Evolutionary conservation across 2,329 filamentous ascomycete genomes (phyloP).

Genomic region (Ascochyta koolunga): DNA sequence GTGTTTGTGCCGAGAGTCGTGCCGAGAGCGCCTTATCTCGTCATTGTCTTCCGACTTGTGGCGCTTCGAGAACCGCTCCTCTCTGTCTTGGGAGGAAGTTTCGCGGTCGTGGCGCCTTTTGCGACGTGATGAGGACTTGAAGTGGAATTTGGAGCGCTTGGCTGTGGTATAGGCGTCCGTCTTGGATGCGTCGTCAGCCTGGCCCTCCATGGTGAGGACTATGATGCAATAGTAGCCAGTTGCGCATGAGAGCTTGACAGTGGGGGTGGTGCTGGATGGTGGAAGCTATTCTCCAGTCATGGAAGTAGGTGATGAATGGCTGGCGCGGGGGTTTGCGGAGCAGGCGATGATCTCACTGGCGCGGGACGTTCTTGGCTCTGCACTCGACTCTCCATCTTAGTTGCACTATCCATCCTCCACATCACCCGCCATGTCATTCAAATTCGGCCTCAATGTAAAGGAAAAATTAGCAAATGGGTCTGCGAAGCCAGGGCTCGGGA

Average conservation of each 20-base stretch:
- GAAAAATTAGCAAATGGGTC: conserved; percentile 56
- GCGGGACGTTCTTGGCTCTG: conserved; percentile 28
- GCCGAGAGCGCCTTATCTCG: conserved; percentile 11
- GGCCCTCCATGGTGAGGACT: conserved; percentile 37
- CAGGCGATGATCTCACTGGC: conserved; percentile 35
- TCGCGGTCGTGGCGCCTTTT: conserved; percentile 25
- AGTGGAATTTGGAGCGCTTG: conserved; percentile 47
- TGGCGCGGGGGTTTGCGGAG: conserved; percentile 34
- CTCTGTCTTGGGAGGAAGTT: conserved; percentile 11
- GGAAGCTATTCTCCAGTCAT: neutral
- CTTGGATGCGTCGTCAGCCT: conserved; percentile 27
- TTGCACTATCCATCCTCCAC: conserved; percentile 2
- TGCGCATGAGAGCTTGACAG: conserved; percentile 22
- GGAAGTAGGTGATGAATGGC: neutral
- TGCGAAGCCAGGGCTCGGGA: conserved; percentile 33
- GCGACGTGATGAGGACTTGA: conserved; percentile 42
- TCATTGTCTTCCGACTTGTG: conserved; percentile 18
- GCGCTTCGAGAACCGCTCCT: conserved; percentile 20
- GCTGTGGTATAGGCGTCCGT: conserved; percentile 32
- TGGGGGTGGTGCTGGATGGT: neutral
- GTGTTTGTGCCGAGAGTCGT: conserved; percentile 25
- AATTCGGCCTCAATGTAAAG: conserved; percentile 65
- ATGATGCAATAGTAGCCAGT: conserved; percentile 13
- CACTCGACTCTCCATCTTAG: neutral
- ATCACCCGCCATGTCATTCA: conserved; percentile 48